phyloP scores from a whole-genome alignment of 1,139 yeast genomes.

The Blastobotrys petasosporus region DNA sequence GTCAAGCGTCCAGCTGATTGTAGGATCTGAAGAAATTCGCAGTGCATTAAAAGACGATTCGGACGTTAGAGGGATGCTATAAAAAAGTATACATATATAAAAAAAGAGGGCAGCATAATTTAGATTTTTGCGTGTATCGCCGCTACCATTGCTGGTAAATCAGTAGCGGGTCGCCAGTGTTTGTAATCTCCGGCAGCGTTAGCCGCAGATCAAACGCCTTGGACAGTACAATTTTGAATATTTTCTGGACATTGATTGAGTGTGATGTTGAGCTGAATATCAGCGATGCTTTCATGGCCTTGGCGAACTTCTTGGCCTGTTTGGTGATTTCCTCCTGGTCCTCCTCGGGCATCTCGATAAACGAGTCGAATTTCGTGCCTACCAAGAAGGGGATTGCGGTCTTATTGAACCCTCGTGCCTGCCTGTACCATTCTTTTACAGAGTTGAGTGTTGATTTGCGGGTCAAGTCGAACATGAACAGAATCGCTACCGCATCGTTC shows the following conservation, averaged over 20 bases:
- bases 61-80: constrained; percentile 35
- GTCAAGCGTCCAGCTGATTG: constrained; percentile 54
- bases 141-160: constrained; percentile 47
- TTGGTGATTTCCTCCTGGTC: constrained; percentile 84
- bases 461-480: constrained; percentile 89
- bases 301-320: constrained; percentile 82
- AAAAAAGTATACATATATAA: constrained; percentile 1
- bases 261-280: constrained; percentile 90
- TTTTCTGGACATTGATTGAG: constrained; percentile 89
- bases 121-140: neutral
- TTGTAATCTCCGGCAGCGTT: constrained; percentile 75
- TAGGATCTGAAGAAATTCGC: constrained; percentile 65
- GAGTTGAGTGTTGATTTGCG: constrained; percentile 81
- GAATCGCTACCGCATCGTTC: constrained; percentile 87
- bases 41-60: constrained; percentile 54
- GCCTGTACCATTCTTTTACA: constrained; percentile 91
- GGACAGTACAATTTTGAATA: constrained; percentile 83
- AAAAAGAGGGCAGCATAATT: neutral
- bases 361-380: constrained; percentile 91
- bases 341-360: constrained; percentile 60
- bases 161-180: constrained; percentile 83
- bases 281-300: constrained; percentile 86
- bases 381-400: constrained; percentile 89
- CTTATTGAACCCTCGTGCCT: constrained; percentile 84
- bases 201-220: constrained; percentile 86